Evolutionary conservation across 352 stramenopile species (phyloP), one percentile per base, ranked within the genome.

Genomic region (Phytophthora vignae): DNA sequence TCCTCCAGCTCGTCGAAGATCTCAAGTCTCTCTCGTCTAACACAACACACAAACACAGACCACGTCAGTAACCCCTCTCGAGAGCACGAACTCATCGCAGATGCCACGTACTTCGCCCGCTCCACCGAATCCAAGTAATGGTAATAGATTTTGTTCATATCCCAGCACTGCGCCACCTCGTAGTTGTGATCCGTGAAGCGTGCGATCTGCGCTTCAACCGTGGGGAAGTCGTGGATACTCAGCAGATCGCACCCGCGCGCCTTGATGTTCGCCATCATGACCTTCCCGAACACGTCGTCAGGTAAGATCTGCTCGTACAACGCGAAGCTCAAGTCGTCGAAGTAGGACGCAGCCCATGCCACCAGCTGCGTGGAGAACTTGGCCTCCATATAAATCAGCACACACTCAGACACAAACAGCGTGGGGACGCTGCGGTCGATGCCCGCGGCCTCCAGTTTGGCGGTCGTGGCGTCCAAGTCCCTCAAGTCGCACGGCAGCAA

Each of bases 111-210:
- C 88, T 90, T 83, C 19, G 66, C 57, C 19, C 88, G 88, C 60
- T 97, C 90, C 9, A 58, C 50, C 1, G 80, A 67, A 55, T 93
- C 77, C 19, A 98, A 64, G 69, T 83, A 96, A 40, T 97, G 85
- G 67, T 97, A 98, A 77, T 98, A 98, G 25, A 98, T 83, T 61
- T 95, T 80, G 82, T 98, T 96, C 92, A 98, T 97, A 79, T 97
- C 89, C 78, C 84, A 91, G 64, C 90, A 93, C 64, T 96, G 83
- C 27, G 85, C 88, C 25, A 83, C 70, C 40, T 83, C 83, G 56
- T 93, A 97, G 25, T 79, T 63, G 61, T 90, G 80, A 12, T 75
- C 64, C n/a, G 69, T 83, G 78, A 97, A 97, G 22, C 92, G 81
- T 56, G 78, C 53, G 42, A 90, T 80, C 67, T 98, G 90, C 8